A percentile compares a stretch with the other conserved stretches of the same genome.
phyloP scores from a whole-genome alignment of 768 basidiomycete genomes.

The Tricholoma matsutake region DNA sequence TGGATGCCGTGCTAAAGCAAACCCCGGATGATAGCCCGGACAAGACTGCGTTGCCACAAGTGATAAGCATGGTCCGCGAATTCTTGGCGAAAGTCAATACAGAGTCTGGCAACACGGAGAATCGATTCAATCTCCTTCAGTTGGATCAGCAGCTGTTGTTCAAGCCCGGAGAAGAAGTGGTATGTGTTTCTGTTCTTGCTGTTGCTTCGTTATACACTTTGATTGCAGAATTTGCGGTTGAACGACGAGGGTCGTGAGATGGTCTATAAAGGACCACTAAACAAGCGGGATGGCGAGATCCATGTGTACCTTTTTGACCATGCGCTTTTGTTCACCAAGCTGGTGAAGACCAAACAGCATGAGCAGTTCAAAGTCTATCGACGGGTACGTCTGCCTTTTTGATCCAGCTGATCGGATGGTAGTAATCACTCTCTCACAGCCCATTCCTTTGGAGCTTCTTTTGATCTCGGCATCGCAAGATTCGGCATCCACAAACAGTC shows the following conservation, averaged over 20 bases:
- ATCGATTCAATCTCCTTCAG: conserved; percentile 92
- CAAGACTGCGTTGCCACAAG: conserved; percentile 73
- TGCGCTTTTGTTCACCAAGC: conserved; percentile 89
- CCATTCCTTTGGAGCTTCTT: conserved; percentile 93
- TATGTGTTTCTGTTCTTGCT: conserved; percentile 35
- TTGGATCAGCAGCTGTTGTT: conserved; percentile 90
- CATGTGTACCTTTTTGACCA: conserved; percentile 97
- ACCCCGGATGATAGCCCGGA: conserved; percentile 91
- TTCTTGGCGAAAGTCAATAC: conserved; percentile 87
- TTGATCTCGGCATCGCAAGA: conserved; percentile 80
- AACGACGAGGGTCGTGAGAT: conserved; percentile 88
- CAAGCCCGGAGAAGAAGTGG: conserved; percentile 86
- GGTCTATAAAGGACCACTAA: conserved; percentile 86
- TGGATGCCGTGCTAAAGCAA: conserved; percentile 90
- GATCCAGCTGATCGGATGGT: not conserved
- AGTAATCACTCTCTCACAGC: conserved; percentile 42
- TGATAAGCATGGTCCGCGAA: conserved; percentile 69
- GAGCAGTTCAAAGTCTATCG: conserved; percentile 94
- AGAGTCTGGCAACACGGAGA: conserved; percentile 94
- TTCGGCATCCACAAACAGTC: conserved; percentile 30
- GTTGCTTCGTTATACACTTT: not conserved
- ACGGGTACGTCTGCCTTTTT: conserved; percentile 52
- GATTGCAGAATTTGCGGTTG: conserved; percentile 72
- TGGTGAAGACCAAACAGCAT: conserved; percentile 77
- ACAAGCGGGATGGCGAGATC: conserved; percentile 88